Evolutionary conservation across 2,329 filamentous ascomycete species (phyloP).

Genomic region (Arthroderma sp.): DNA sequence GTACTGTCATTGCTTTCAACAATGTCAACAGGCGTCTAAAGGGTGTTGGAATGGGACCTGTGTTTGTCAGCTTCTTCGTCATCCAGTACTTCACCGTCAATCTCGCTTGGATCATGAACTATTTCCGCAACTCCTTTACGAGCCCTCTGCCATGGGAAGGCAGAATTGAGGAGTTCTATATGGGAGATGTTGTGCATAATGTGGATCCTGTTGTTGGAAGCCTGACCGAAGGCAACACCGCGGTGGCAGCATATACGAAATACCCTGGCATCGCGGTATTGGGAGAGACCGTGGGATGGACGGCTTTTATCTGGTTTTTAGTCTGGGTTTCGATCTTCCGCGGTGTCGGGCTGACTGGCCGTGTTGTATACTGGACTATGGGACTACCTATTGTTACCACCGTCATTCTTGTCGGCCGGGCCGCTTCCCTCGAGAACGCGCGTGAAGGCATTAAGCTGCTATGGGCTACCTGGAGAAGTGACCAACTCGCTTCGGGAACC

Average conservation of each 20-base stretch:
- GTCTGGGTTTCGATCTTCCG: slow-evolving; percentile 49
- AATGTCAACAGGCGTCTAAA: slow-evolving; percentile 41
- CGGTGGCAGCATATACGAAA: slow-evolving; percentile 31
- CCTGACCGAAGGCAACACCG: slow-evolving; percentile 25
- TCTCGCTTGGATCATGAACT: slow-evolving; percentile 46
- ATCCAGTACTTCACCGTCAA: slow-evolving; percentile 46
- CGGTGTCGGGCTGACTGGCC: slow-evolving; percentile 44
- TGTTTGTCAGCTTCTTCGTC: slow-evolving; percentile 43
- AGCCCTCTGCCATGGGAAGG: slow-evolving; percentile 43
- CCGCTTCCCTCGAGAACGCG: slow-evolving; percentile 42
- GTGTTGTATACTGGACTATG: slow-evolving; percentile 51
- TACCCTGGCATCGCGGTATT: slow-evolving; percentile 38
- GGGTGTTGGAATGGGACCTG: slow-evolving; percentile 39
- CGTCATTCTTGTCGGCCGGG: slow-evolving; percentile 43
- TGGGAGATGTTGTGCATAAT: slow-evolving; percentile 37
- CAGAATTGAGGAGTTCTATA: slow-evolving; percentile 41
- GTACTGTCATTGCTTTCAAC: slow-evolving; percentile 42
- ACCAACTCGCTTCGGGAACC: slow-evolving; percentile 36
- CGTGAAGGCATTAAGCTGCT: slow-evolving; percentile 38
- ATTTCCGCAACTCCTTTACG: slow-evolving; percentile 43
- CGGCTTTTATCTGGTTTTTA: slow-evolving; percentile 45
- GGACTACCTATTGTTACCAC: slow-evolving; percentile 45
- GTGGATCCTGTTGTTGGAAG: slow-evolving; percentile 29
- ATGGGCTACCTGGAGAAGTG: slow-evolving; percentile 38
- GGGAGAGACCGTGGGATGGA: slow-evolving; percentile 47